Conservation (phyloP, 1,139 yeast species). For the Blastobotrys niveus region DNA sequence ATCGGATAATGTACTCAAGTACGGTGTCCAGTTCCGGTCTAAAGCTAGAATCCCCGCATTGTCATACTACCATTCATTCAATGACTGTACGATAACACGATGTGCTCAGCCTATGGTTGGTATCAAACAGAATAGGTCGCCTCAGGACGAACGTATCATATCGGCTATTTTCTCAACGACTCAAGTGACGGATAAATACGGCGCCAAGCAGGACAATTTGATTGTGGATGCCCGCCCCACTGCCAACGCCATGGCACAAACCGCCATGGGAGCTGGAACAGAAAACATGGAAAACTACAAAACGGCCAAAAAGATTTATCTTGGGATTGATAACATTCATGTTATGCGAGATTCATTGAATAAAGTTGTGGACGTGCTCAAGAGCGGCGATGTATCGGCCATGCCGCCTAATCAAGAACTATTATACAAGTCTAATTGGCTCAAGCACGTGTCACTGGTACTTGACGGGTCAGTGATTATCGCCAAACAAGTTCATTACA, state of each 20-base stretch:
- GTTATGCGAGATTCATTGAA: constrained; percentile 83
- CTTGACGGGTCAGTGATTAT: constrained; percentile 74
- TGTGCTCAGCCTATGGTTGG: constrained; percentile 95
- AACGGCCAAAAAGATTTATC: constrained; percentile 59
- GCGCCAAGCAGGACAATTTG: constrained; percentile 47
- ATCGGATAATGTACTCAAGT: constrained; percentile 74
- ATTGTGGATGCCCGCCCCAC: constrained; percentile 89
- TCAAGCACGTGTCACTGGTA: constrained; percentile 62
- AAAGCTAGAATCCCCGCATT: constrained; percentile 79
- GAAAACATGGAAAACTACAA: constrained; percentile 85
- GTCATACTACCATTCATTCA: constrained; percentile 65
- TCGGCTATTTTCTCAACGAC: constrained; percentile 56
- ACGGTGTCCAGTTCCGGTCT: constrained; percentile 81
- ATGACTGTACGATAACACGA: constrained; percentile 73
- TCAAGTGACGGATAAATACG: constrained; percentile 21
- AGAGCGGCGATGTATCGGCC: constrained; percentile 59
- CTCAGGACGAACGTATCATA: constrained; percentile 83
- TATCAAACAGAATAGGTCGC: constrained; percentile 74
- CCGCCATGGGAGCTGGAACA: constrained; percentile 95
- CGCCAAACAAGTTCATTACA: constrained; percentile 71
- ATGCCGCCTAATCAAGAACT: constrained; percentile 41
- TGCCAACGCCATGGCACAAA: constrained; percentile 94
- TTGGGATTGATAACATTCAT: constrained; percentile 93
- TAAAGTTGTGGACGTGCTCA: constrained; percentile 55
- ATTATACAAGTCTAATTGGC: constrained; percentile 71